phyloP scores from a whole-genome alignment of 2,329 filamentous ascomycete genomes.

The Chaetomium strumarium region DNA sequence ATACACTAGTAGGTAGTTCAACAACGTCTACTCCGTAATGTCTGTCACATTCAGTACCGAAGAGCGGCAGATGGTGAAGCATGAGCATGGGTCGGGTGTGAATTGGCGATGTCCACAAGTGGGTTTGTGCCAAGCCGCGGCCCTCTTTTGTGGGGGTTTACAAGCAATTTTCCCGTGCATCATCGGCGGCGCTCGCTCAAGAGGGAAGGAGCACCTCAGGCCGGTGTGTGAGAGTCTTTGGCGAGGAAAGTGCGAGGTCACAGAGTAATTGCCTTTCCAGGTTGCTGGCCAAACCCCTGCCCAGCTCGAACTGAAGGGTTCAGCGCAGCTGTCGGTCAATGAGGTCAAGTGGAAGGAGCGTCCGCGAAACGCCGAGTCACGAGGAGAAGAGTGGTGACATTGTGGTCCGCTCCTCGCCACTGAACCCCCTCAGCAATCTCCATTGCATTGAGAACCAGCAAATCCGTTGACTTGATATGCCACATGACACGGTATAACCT shows the following conservation, averaged over 20 bases:
- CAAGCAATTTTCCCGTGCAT: background rate
- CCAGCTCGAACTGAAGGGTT: background rate
- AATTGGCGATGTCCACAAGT: slow-evolving; percentile 1
- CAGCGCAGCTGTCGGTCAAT: background rate
- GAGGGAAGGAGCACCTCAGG: too few relatives aligned
- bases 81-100: background rate
- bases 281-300: too few relatives aligned
- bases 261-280: too few relatives aligned
- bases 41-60: background rate
- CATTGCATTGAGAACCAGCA: slow-evolving; percentile 22
- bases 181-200: background rate
- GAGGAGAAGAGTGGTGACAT: background rate
- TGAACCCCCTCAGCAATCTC: slow-evolving; percentile 7
- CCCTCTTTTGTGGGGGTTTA: background rate
- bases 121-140: slow-evolving; percentile 13
- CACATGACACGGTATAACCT: slow-evolving; percentile 15
- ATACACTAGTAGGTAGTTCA: background rate
- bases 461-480: slow-evolving; percentile 15
- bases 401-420: background rate
- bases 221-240: too few relatives aligned
- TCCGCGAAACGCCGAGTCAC: background rate
- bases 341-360: background rate
- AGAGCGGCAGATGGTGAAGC: slow-evolving; percentile 16
- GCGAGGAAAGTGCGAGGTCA: too few relatives aligned
- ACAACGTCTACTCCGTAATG: background rate